A percentile compares a stretch with the other conserved stretches of the same genome.
phyloP scores from a whole-genome alignment of 306 rosid species.

The Trifolium repens region DNA sequence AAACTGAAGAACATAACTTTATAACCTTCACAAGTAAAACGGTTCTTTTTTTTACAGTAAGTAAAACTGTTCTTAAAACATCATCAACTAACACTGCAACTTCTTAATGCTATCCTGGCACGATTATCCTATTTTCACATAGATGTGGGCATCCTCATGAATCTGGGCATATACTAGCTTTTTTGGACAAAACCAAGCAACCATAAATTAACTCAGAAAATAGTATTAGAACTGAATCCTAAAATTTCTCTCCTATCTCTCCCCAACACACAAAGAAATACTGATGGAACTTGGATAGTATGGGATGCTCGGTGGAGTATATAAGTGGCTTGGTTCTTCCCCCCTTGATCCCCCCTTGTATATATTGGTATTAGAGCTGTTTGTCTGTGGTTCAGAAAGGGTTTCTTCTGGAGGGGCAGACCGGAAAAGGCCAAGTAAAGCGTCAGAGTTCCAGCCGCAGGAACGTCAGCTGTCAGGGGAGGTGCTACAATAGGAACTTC shows the following conservation, averaged over 20 bases:
- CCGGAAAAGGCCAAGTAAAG: background rate
- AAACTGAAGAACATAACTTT: slow-evolving; percentile 25
- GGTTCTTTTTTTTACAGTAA: too few relatives aligned
- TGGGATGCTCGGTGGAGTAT: background rate
- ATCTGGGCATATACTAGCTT: slow-evolving; percentile 17
- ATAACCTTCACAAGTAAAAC: background rate
- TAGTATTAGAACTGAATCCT: slow-evolving; percentile 11
- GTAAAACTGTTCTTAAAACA: background rate
- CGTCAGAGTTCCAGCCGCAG: background rate
- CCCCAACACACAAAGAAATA: background rate
- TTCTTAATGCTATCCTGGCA: slow-evolving; percentile 1
- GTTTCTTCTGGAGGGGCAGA: background rate
- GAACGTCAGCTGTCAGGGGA: background rate
- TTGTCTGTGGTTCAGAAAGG: background rate
- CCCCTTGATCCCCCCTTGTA: too few relatives aligned
- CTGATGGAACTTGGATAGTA: background rate
- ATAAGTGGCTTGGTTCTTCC: background rate
- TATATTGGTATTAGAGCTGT: background rate
- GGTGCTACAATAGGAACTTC: background rate
- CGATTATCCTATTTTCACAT: slow-evolving; percentile 8
- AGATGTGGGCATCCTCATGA: background rate
- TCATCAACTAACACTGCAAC: slow-evolving; percentile 9
- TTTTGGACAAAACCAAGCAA: background rate
- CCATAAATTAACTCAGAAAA: slow-evolving; percentile 8
- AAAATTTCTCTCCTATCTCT: background rate